Base-by-base conservation (phyloP, 108 stramenopile species). In the Cyclotella sp. region DNA sequence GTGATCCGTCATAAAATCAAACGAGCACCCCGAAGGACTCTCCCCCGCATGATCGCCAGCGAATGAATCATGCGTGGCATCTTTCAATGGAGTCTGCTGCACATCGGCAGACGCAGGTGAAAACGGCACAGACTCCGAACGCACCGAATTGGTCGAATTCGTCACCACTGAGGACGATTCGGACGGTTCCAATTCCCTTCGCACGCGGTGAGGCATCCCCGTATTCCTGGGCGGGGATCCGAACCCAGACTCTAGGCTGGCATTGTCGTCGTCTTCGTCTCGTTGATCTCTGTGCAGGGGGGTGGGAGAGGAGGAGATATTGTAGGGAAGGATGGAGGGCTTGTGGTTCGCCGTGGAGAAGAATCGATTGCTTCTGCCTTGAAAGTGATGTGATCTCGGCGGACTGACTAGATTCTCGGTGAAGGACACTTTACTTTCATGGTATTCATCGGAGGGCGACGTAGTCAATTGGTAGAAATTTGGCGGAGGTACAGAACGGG, bases 1-100 rank as follows among this genome's bases (percentile, higher is more conserved):
- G 40, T 73, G 18, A 22, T 73, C 72, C 40, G 68, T 64, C 79
- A 80, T 73, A 54, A 80, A 68, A 55, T 80, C 79, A 69, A 80
- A 80, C 24, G 72, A 80, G 43, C 72, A 65, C n/a, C 55, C 29
- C 16, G 73, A 64, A n/a, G 63, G 40, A 18, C 53, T 63, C 27
- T 55, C 60, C 12, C 68, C 67, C 42, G 62, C 55, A 27, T 13
- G 47, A 58, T 27, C 74, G 9, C 34, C 41, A 28, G 19, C 42
- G 8, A 59, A 43, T 6, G 29, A 8, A 19, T 49, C 44, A 16
- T 16, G 41, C 28, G n/a, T 26, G 59, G 53, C 2, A 34, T 42
- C 18, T 34, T 52, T 44, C 27, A 29, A 27, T 26, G 21, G 47
- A 49, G 6, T 49, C n/a, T 7, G 18, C 63, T 54, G 59, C 22